Conservation (phyloP, 352 stramenopile species). For the Globisporangium iwayamae region DNA sequence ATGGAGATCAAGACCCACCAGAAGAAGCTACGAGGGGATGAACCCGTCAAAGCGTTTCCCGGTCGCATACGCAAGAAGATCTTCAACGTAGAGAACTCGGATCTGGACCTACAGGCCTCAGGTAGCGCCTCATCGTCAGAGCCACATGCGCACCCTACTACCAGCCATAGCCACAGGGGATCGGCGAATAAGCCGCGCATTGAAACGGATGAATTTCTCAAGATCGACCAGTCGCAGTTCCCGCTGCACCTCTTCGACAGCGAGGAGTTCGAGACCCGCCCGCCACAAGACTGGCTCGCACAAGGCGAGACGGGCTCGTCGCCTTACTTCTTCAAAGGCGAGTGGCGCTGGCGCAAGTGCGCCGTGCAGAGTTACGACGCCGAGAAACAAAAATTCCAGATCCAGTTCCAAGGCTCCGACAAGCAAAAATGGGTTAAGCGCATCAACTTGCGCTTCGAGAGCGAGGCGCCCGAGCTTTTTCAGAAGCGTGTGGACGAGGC, state of each 20-base stretch:
- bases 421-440: conserved; percentile 83
- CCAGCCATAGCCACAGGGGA: background rate
- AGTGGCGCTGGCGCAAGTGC: conserved; percentile 83
- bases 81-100: conserved; percentile 24
- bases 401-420: conserved; percentile 86
- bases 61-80: conserved; percentile 50
- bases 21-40: conserved; percentile 43
- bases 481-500: conserved; percentile 73
- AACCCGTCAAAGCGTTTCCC: conserved; percentile 57
- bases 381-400: conserved; percentile 60
- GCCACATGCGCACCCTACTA: background rate
- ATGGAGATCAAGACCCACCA: conserved; percentile 58
- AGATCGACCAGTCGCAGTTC: conserved; percentile 90
- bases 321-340: conserved; percentile 81
- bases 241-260: conserved; percentile 90
- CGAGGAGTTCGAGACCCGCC: conserved; percentile 75
- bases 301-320: conserved; percentile 43
- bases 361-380: conserved; percentile 63
- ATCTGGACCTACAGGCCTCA: background rate
- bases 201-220: conserved; percentile 62
- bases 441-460: conserved; percentile 92
- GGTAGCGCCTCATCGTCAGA: background rate
- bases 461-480: conserved; percentile 66
- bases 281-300: conserved; percentile 74
- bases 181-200: background rate